These are phyloP conservation scores for Penicillium maclennaniae DNA, from an alignment of 495 filamentous ascomycete genomes.

Conservation along the genomic window DNA sequence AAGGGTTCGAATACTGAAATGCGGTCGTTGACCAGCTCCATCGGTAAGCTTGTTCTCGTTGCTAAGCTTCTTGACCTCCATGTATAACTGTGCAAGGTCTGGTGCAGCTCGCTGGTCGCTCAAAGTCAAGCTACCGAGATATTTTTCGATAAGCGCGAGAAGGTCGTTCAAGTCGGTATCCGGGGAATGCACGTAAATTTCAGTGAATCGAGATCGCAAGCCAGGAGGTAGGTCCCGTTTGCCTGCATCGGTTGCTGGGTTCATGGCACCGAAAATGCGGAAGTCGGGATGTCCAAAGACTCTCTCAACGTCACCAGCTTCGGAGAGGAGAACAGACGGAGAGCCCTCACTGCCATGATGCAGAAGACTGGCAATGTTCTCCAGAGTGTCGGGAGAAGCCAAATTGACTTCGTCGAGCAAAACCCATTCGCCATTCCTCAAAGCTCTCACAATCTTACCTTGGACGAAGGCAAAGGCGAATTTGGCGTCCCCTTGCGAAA, in stretches of 20 bases:
- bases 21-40: conserved; percentile 86
- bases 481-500: conserved; percentile 69
- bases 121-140: conserved; percentile 66
- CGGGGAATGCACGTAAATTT: conserved; percentile 85
- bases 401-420: conserved; percentile 98
- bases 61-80: conserved; percentile 77
- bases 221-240: conserved; percentile 89
- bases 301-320: conserved; percentile 85
- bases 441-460: conserved; percentile 87
- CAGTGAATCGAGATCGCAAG: conserved; percentile 82
- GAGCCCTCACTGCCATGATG: conserved; percentile 58
- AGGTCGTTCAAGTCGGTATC: conserved; percentile 82
- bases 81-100: conserved; percentile 80
- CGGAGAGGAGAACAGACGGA: conserved; percentile 82
- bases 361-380: conserved; percentile 85
- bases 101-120: conserved; percentile 62
- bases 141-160: conserved; percentile 76
- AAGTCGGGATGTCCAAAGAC: conserved; percentile 90
- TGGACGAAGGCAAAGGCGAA: conserved; percentile 96
- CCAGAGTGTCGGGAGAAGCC: conserved; percentile 88
- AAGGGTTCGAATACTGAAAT: conserved; percentile 94
- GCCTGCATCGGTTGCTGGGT: conserved; percentile 94
- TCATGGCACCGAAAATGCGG: conserved; percentile 97
- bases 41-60: conserved; percentile 83
- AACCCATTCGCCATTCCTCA: conserved; percentile 94